phyloP scores from a whole-genome alignment of 225 moss, liverwort and hornwort species.

The Climacium dendroides region DNA sequence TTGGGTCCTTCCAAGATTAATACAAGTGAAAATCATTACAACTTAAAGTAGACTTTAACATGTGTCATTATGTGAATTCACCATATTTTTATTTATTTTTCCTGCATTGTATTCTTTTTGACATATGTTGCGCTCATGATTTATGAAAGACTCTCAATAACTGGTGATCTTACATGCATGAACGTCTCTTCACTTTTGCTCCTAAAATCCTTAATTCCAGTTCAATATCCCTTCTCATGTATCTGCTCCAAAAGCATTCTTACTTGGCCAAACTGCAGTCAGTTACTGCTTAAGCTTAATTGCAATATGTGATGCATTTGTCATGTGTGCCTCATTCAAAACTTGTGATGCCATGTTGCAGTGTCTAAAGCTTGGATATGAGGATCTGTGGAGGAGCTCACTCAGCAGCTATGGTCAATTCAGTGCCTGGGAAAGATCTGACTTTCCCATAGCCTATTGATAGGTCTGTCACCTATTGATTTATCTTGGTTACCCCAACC shows the following conservation, averaged over 20 bases:
- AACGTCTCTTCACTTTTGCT: neutral
- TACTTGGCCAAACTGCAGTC: neutral
- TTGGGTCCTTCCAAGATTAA: neutral
- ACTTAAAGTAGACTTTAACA: neutral
- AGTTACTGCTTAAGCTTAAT: neutral
- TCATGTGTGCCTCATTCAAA: neutral
- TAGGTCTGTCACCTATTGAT: neutral
- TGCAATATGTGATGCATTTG: neutral
- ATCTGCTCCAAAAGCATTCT: neutral
- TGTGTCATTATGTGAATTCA: neutral
- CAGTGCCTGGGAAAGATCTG: neutral
- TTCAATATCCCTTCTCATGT: neutral
- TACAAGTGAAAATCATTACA: neutral
- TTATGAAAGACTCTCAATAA: neutral
- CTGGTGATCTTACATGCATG: neutral
- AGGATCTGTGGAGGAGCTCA: neutral
- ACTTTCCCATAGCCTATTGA: too few species aligned
- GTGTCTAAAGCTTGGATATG: neutral
- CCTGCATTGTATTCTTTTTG: neutral
- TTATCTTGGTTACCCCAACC: too few species aligned
- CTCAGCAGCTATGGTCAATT: too few species aligned
- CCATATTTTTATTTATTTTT: neutral
- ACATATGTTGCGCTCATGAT: neutral
- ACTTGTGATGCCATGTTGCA: neutral
- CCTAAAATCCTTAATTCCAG: neutral